Conservation (phyloP, 2,329 filamentous ascomycete species). For the Colletotrichum coccodes region DNA sequence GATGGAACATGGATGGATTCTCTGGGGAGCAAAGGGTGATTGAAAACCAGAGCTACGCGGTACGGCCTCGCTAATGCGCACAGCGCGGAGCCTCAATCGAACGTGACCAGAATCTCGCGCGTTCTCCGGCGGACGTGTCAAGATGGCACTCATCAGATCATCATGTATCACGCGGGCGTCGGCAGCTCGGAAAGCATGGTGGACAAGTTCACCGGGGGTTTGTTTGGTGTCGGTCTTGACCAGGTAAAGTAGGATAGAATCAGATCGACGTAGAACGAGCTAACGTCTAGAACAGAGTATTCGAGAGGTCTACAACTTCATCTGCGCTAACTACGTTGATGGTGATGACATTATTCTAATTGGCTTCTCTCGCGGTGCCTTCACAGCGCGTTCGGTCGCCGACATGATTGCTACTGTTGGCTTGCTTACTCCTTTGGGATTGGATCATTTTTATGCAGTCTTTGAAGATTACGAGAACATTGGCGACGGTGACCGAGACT, state of each 20-base stretch:
- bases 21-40: constrained; percentile 45
- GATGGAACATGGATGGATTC: constrained; percentile 65
- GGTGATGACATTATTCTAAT: constrained; percentile 67
- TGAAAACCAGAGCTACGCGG: constrained; percentile 51
- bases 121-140: constrained; percentile 61
- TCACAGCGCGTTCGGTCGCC: constrained; percentile 64
- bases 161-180: constrained; percentile 70
- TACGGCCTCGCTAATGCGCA: not conserved
- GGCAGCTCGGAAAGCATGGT: constrained; percentile 61
- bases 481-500: constrained; percentile 53
- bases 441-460: constrained; percentile 64
- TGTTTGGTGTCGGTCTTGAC: constrained; percentile 63
- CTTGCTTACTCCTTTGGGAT: constrained; percentile 60
- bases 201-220: constrained; percentile 62
- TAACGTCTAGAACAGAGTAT: constrained; percentile 52
- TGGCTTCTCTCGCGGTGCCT: constrained; percentile 69
- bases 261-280: constrained; percentile 13
- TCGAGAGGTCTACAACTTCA: constrained; percentile 69
- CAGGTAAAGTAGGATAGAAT: constrained; percentile 47
- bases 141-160: constrained; percentile 65
- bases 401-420: constrained; percentile 62
- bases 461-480: constrained; percentile 65
- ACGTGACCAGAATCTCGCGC: constrained; percentile 69
- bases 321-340: constrained; percentile 69
- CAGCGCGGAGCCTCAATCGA: constrained; percentile 52